phyloP scores from a whole-genome alignment of 1,284 basidiomycete genomes.

The Meira miltonrushii region DNA sequence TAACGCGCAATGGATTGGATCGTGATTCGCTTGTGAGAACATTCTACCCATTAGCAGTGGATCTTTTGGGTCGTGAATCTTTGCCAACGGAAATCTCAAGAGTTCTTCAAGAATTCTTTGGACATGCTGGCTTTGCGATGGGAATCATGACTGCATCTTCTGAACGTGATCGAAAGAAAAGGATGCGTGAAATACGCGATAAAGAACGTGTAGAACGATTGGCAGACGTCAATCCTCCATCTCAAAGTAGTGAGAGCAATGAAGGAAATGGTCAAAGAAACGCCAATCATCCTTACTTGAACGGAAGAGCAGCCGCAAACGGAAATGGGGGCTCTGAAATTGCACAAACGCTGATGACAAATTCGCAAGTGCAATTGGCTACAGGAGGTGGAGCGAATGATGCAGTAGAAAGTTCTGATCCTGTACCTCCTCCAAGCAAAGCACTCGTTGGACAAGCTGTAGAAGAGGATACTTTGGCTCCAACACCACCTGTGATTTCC shows the following conservation, averaged over 20 bases:
- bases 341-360: too few relatives aligned
- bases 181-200: constrained; percentile 2
- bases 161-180: constrained; percentile 7
- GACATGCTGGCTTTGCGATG: background rate
- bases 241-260: background rate
- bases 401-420: too few relatives aligned
- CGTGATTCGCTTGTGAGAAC: constrained; percentile 10
- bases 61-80: constrained; percentile 23
- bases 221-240: background rate
- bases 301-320: background rate
- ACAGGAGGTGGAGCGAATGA: too few relatives aligned
- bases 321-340: background rate
- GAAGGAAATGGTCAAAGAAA: background rate
- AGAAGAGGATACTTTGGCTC: background rate
- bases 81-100: constrained; percentile 3
- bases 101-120: constrained; percentile 4
- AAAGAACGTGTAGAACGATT: background rate
- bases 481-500: background rate
- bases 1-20: constrained; percentile 14
- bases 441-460: background rate
- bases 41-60: constrained; percentile 47
- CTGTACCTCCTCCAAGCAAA: too few relatives aligned
- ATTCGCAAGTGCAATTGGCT: too few relatives aligned
- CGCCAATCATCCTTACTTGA: background rate
- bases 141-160: constrained; percentile 4